phyloP scores from a whole-genome alignment of 306 rosid species.

The Parietaria judaica region DNA sequence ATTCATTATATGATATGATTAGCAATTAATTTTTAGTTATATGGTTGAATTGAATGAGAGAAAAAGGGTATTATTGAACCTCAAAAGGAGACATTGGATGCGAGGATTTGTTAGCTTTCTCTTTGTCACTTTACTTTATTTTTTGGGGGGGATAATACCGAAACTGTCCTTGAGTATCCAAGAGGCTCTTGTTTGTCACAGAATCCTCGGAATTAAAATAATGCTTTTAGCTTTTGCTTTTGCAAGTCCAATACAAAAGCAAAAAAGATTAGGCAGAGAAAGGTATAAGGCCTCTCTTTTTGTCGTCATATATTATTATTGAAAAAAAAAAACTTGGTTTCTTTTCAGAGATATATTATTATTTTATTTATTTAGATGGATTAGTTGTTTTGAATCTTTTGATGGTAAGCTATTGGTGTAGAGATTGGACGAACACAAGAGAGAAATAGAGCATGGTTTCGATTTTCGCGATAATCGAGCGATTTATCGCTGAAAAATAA shows the following conservation, averaged over 20 bases:
- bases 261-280: constrained; percentile 22
- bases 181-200: constrained; percentile 77
- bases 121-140: constrained; percentile 49
- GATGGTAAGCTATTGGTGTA: too few species aligned
- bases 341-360: background rate
- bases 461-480: too few species aligned
- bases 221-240: constrained; percentile 44
- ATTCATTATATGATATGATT: constrained; percentile 5
- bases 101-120: constrained; percentile 75
- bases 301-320: constrained; percentile 45
- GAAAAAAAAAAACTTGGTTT: constrained; percentile 26
- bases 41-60: background rate
- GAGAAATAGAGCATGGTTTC: too few species aligned
- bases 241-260: constrained; percentile 41
- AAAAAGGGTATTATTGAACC: constrained; percentile 22
- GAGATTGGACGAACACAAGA: too few species aligned
- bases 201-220: constrained; percentile 51
- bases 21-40: constrained; percentile 16
- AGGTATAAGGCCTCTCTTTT: constrained; percentile 38
- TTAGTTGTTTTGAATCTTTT: too few species aligned
- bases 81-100: constrained; percentile 91
- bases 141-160: constrained; percentile 39
- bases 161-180: constrained; percentile 62
- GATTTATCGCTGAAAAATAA: too few species aligned
- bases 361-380: background rate